phyloP scores from a whole-genome alignment of 768 basidiomycete genomes.

The Omphalotus guepiniiformis region DNA sequence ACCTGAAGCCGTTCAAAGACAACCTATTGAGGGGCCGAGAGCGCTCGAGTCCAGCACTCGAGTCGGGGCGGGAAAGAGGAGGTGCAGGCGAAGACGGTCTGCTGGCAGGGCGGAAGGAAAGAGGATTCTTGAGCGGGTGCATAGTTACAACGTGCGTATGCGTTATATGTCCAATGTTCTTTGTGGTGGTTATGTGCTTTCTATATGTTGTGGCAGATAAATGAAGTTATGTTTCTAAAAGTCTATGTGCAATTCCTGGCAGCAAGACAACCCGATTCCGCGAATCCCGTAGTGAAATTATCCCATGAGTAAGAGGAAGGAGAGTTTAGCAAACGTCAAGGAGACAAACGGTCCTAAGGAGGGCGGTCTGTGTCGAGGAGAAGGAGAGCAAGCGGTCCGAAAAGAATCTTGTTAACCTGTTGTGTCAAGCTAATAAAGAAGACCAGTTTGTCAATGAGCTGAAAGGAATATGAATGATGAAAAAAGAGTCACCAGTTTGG shows the following conservation, averaged over 20 bases:
- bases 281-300: conserved; percentile 26
- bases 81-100: conserved; percentile 55
- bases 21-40: conserved; percentile 54
- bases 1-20: conserved; percentile 55
- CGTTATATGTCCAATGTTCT: neutral
- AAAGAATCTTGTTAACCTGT: conserved; percentile 51
- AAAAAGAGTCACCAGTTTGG: conserved; percentile 24
- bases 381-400: conserved; percentile 55
- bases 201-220: conserved; percentile 9
- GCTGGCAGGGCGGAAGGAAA: conserved; percentile 61
- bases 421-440: conserved; percentile 37
- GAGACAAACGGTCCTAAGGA: conserved; percentile 49
- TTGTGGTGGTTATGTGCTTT: conserved; percentile 9
- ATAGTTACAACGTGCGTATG: conserved; percentile 33
- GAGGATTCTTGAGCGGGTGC: conserved; percentile 63
- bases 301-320: conserved; percentile 35
- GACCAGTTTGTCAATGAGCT: neutral
- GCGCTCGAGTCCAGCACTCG: conserved; percentile 37
- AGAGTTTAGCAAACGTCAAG: conserved; percentile 6
- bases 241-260: conserved; percentile 30
- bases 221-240: conserved; percentile 21
- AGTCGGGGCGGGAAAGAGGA: conserved; percentile 36
- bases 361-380: conserved; percentile 72
- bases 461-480: conserved; percentile 8
- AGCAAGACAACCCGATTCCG: conserved; percentile 40